Evolutionary conservation across 2,329 filamentous ascomycete genomes (phyloP).

Genomic region (Westerdykella sp.): DNA sequence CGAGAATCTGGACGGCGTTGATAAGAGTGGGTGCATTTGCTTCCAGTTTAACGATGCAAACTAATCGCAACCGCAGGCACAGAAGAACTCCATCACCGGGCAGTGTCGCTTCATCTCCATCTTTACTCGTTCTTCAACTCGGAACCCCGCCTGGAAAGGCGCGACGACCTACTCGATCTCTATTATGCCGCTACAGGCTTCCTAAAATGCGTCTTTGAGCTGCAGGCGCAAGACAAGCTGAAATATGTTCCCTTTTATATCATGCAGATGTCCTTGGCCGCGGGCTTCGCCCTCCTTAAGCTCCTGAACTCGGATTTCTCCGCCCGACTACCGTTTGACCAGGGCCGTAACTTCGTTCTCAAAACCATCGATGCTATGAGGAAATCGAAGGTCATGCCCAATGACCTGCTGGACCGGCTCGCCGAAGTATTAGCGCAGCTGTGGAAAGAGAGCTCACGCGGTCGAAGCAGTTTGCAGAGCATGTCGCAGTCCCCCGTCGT

Average conservation of each 20-base stretch:
- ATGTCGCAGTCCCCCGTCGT: slow-evolving; percentile 34
- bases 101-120: slow-evolving; percentile 68
- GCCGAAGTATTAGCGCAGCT: slow-evolving; percentile 79
- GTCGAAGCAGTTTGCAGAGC: slow-evolving; percentile 29
- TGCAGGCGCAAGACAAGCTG: slow-evolving; percentile 52
- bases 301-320: slow-evolving; percentile 70
- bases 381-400: slow-evolving; percentile 66
- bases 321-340: slow-evolving; percentile 56
- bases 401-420: slow-evolving; percentile 72
- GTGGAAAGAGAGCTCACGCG: slow-evolving; percentile 58
- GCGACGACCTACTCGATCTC: slow-evolving; percentile 65
- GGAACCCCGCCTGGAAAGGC: slow-evolving; percentile 53
- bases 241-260: slow-evolving; percentile 69
- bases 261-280: slow-evolving; percentile 79
- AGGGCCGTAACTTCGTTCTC: slow-evolving; percentile 62
- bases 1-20: slow-evolving; percentile 27
- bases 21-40: slow-evolving; percentile 20
- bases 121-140: slow-evolving; percentile 77
- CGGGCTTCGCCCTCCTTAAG: slow-evolving; percentile 70
- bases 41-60: slow-evolving; percentile 16
- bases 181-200: slow-evolving; percentile 67
- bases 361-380: slow-evolving; percentile 64
- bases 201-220: slow-evolving; percentile 53
- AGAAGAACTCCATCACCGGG: slow-evolving; percentile 59
- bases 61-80: slow-evolving; percentile 38